A percentile compares a stretch with the other conserved stretches of the same genome.
These are phyloP conservation scores for Sherardia arvensis DNA, from an alignment of 257 asterid genomes.

Conservation along the genomic window DNA sequence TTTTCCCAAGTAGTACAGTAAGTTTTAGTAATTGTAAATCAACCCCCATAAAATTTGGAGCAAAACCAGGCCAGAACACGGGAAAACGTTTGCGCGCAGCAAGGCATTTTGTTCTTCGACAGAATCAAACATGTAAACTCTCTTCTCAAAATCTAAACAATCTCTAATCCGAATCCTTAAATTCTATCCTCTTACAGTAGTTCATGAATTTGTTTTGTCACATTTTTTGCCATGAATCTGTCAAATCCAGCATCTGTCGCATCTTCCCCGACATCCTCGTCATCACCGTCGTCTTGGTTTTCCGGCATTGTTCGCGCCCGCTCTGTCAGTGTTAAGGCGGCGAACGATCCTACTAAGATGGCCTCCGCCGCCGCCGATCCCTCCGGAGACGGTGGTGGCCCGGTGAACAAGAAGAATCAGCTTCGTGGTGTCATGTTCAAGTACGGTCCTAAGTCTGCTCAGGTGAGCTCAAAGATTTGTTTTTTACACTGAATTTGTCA, in stretches of 20 bases:
- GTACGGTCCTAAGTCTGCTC: constrained; percentile 70
- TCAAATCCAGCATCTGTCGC: constrained; percentile 43
- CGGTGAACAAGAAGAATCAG: constrained; percentile 62
- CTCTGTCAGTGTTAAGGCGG: constrained; percentile 39
- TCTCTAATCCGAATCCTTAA: neutral
- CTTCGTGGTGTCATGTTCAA: constrained; percentile 78
- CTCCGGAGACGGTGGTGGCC: constrained; percentile 35
- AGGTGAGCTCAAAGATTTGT: constrained; percentile 32
- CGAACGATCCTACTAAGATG: constrained; percentile 23
- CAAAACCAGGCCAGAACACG: neutral
- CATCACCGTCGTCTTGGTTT: constrained; percentile 56
- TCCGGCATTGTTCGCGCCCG: constrained; percentile 85
- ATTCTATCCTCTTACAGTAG: neutral
- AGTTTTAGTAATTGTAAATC: neutral
- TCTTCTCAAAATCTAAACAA: neutral
- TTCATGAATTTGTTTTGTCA: neutral
- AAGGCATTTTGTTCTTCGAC: neutral
- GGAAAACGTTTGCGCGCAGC: constrained; percentile 1
- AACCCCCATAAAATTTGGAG: neutral
- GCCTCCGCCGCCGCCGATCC: constrained; percentile 24
- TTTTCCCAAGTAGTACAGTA: neutral
- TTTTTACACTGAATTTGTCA: neutral
- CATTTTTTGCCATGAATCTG: constrained; percentile 39
- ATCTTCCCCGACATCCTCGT: constrained; percentile 22
- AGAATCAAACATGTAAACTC: neutral